Evolutionary conservation across 495 filamentous ascomycete species (phyloP).

Genomic region (Venustampulla echinocandica): DNA sequence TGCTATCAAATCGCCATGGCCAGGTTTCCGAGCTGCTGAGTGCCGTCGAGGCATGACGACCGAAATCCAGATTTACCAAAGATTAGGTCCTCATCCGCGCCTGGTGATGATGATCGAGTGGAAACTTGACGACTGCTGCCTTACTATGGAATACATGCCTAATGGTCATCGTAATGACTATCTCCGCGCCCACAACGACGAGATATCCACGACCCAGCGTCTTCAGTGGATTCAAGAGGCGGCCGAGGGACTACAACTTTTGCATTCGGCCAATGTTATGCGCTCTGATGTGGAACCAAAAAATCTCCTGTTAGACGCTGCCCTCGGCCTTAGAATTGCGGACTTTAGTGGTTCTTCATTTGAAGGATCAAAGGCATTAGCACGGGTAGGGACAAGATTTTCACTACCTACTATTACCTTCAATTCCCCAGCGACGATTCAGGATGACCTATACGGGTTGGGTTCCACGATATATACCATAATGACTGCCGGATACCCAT

Average conservation of each 20-base stretch:
- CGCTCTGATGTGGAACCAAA: slow-evolving; percentile 27
- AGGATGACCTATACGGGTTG: too few relatives aligned
- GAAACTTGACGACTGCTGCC: slow-evolving; percentile 7
- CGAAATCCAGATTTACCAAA: slow-evolving; percentile 15
- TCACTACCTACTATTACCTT: too few relatives aligned
- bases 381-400: too few relatives aligned
- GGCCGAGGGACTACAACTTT: slow-evolving; percentile 19
- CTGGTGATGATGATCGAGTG: slow-evolving; percentile 11
- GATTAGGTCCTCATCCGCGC: slow-evolving; percentile 12
- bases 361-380: slow-evolving; percentile 22
- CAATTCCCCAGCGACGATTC: too few relatives aligned
- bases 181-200: slow-evolving; percentile 18
- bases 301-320: slow-evolving; percentile 27
- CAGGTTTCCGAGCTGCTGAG: neutral
- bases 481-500: too few relatives aligned
- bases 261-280: slow-evolving; percentile 23
- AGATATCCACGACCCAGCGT: slow-evolving; percentile 14
- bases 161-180: slow-evolving; percentile 26
- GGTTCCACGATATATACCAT: too few relatives aligned
- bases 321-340: slow-evolving; percentile 27
- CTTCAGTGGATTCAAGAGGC: slow-evolving; percentile 24
- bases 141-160: slow-evolving; percentile 27
- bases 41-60: slow-evolving; percentile 10
- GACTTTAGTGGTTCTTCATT: slow-evolving; percentile 24
- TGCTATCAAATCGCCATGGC: slow-evolving; percentile 16